Conservation (phyloP, 148 eudicot genomes). For the Rhododendron simsii region DNA sequence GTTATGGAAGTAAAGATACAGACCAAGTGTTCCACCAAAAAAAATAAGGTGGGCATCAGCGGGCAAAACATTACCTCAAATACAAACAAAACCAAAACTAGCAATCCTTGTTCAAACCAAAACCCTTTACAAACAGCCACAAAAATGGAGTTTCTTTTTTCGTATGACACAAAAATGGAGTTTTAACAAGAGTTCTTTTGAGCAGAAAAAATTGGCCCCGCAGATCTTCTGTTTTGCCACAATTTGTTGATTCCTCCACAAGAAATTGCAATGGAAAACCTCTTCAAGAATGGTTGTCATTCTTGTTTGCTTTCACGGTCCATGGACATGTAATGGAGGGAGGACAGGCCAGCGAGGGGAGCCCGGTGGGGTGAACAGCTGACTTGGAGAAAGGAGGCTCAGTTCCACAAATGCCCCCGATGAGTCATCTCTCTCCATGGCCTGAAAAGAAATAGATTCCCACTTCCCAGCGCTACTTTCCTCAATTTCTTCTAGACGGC, state of each 20-base stretch:
- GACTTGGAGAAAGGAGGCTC: conserved; percentile 54
- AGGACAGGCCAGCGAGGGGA: conserved; percentile 48
- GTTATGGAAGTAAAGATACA: conserved; percentile 23
- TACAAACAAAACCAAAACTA: conserved; percentile 18
- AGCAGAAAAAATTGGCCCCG: neutral
- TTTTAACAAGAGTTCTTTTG: neutral
- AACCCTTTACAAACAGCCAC: conserved; percentile 36
- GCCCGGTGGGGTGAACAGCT: conserved; percentile 39
- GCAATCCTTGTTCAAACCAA: conserved; percentile 21
- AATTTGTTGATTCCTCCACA: too few species aligned
- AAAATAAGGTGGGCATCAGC: conserved; percentile 36
- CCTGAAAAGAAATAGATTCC: conserved; percentile 78
- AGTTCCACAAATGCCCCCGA: conserved; percentile 65
- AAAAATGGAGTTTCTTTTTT: conserved; percentile 34
- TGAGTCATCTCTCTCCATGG: conserved; percentile 59
- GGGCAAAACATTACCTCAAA: conserved; percentile 29
- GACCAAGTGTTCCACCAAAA: conserved; percentile 38
- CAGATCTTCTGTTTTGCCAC: neutral
- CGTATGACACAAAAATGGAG: neutral
- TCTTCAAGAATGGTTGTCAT: conserved; percentile 4
- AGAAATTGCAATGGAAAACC: neutral
- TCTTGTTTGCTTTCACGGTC: conserved; percentile 4
- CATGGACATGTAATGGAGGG: conserved; percentile 18
- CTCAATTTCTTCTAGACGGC: conserved; percentile 37
- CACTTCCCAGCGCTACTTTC: conserved; percentile 46